Conservation (phyloP, 2,329 filamentous ascomycete genomes). For the Cladophialophora immunda region DNA sequence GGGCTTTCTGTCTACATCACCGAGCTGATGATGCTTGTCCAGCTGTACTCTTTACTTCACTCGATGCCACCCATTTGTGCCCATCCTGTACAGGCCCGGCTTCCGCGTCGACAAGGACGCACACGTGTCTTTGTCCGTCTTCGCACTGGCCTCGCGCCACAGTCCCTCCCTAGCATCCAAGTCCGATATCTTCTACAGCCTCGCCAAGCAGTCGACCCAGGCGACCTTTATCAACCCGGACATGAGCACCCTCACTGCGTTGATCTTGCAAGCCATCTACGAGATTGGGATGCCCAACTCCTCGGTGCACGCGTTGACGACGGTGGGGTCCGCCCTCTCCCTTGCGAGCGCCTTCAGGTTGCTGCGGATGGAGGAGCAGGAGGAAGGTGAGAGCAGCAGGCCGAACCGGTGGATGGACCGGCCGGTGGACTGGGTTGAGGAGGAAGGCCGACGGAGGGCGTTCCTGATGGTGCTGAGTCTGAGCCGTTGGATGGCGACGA, state of each 20-base stretch:
- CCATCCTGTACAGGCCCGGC: constrained; percentile 1
- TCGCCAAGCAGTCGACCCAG: constrained; percentile 5
- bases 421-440: constrained; percentile 3
- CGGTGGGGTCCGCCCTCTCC: constrained; percentile 6
- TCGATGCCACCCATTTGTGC: constrained; percentile 10
- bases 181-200: constrained; percentile 17
- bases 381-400: constrained; percentile 8
- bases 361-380: constrained; percentile 15
- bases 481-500: constrained; percentile 7
- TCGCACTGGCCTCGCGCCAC: constrained; percentile 10
- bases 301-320: constrained; percentile 13
- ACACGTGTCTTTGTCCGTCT: constrained; percentile 16
- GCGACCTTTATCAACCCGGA: constrained; percentile 14
- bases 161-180: not conserved
- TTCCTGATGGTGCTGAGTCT: constrained; percentile 15
- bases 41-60: constrained; percentile 8
- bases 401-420: constrained; percentile 12
- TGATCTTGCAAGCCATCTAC: constrained; percentile 14
- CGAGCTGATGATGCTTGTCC: not conserved
- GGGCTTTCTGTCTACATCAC: not conserved
- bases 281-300: constrained; percentile 18
- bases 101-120: constrained; percentile 14
- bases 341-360: constrained; percentile 14
- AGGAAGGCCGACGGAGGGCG: constrained; percentile 11
- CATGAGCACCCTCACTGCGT: constrained; percentile 9